Conservation (phyloP, 495 filamentous ascomycete genomes). For the Penicillium mononematosum region DNA sequence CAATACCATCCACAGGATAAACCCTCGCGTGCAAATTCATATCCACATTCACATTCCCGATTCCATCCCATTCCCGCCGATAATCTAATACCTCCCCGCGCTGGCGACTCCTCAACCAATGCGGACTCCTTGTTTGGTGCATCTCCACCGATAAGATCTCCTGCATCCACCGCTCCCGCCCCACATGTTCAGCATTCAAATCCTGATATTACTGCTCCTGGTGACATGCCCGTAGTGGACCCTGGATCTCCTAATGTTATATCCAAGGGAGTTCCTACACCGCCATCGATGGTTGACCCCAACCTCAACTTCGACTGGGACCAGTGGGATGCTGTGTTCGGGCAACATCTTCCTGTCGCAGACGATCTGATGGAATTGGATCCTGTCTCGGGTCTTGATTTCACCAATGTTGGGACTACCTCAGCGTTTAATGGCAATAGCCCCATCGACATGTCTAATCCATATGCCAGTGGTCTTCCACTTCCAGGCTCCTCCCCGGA, state of each 20-base stretch:
- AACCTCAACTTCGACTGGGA: constrained; percentile 52
- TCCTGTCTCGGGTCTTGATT: constrained; percentile 41
- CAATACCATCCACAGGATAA: constrained; percentile 20
- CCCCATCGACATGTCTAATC: constrained; percentile 1
- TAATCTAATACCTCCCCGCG: not conserved
- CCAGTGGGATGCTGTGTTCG: constrained; percentile 53
- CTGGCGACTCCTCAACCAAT: constrained; percentile 18
- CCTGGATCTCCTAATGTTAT: constrained; percentile 22
- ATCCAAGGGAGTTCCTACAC: constrained; percentile 33
- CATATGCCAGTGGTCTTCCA: constrained; percentile 8
- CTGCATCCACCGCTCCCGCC: constrained; percentile 11
- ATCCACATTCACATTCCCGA: constrained; percentile 9
- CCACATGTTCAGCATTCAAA: constrained; percentile 10
- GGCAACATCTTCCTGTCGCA: constrained; percentile 46
- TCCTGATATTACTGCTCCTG: constrained; percentile 2
- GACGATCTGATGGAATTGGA: constrained; percentile 50
- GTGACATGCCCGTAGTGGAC: constrained; percentile 27
- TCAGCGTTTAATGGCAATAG: constrained; percentile 3
- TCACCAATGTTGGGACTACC: constrained; percentile 29
- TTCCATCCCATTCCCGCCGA: constrained; percentile 19
- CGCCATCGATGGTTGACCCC: constrained; percentile 46
- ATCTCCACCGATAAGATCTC: constrained; percentile 15
- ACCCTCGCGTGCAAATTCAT: constrained; percentile 4
- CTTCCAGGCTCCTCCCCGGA: not conserved
- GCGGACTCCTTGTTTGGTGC: constrained; percentile 10